Conservation (phyloP, 1,284 basidiomycete genomes). For the Papiliotrema terrestris region DNA sequence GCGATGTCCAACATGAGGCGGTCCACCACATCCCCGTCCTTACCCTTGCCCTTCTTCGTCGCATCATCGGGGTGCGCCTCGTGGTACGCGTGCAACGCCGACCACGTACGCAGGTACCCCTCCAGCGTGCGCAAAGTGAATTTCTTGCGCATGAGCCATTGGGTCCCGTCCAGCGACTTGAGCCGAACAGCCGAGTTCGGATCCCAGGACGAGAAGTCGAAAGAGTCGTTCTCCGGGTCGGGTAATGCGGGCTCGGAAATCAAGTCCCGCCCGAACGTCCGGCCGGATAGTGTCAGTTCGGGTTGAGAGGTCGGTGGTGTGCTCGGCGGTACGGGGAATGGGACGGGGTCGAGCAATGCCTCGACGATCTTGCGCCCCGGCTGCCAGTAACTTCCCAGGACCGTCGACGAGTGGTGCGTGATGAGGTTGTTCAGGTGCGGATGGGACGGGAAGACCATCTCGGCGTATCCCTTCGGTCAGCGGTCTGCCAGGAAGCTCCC, state of each 20-base stretch:
- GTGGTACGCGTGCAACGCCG: constrained; percentile 67
- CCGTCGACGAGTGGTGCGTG: constrained; percentile 45
- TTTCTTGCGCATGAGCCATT: constrained; percentile 59
- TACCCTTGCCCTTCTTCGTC: constrained; percentile 17
- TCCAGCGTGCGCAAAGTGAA: constrained; percentile 65
- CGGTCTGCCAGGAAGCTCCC: neutral
- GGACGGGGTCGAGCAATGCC: constrained; percentile 64
- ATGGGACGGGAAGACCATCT: constrained; percentile 64
- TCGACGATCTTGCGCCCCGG: constrained; percentile 75
- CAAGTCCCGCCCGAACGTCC: constrained; percentile 8
- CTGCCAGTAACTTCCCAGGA: constrained; percentile 71
- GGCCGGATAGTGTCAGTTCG: constrained; percentile 57
- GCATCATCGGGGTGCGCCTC: constrained; percentile 62
- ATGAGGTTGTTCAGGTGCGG: constrained; percentile 62
- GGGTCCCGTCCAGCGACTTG: constrained; percentile 32
- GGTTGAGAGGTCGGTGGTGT: constrained; percentile 37
- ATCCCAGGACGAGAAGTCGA: constrained; percentile 21
- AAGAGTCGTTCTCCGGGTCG: constrained; percentile 1
- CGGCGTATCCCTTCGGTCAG: constrained; percentile 64
- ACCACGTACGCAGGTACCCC: constrained; percentile 68
- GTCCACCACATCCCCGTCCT: constrained; percentile 61
- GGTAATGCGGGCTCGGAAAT: constrained; percentile 5
- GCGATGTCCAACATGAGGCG: constrained; percentile 56
- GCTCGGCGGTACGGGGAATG: constrained; percentile 54
- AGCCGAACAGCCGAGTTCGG: constrained; percentile 22